A percentile compares a stretch with the other conserved stretches of the same genome.
phyloP scores from a whole-genome alignment of 179 eudicot genomes.

The Silene noctiflora region DNA sequence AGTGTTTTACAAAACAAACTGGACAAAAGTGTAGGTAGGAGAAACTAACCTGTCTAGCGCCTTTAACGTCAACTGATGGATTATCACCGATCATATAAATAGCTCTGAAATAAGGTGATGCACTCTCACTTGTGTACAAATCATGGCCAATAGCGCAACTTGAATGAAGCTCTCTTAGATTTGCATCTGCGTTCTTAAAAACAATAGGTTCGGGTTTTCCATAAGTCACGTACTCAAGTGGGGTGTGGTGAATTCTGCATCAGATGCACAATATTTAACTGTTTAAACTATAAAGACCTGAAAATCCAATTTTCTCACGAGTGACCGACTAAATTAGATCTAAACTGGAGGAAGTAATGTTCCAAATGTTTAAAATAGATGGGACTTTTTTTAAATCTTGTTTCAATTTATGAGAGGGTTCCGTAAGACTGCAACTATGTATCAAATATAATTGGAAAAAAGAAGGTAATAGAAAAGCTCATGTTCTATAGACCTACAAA shows the following conservation, averaged over 20 bases:
- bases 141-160: slow-evolving; percentile 13
- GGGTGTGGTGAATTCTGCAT: slow-evolving; percentile 55
- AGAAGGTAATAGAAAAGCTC: not conserved
- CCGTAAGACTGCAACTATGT: not conserved
- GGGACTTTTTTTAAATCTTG: not conserved
- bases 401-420: too few relatives aligned
- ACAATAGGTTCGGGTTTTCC: slow-evolving; percentile 71
- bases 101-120: slow-evolving; percentile 40
- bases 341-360: not conserved
- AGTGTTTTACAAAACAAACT: not conserved
- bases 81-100: slow-evolving; percentile 41
- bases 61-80: slow-evolving; percentile 34
- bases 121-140: slow-evolving; percentile 11
- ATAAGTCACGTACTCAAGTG: slow-evolving; percentile 52
- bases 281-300: not conserved
- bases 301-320: not conserved
- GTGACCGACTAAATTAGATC: not conserved
- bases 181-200: slow-evolving; percentile 60
- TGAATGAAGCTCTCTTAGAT: slow-evolving; percentile 34
- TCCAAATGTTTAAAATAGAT: not conserved
- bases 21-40: not conserved
- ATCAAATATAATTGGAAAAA: not conserved
- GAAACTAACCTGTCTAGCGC: slow-evolving; percentile 30
- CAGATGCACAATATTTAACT: slow-evolving; percentile 10
- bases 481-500: not conserved